Evolutionary conservation across 2,329 filamentous ascomycete species (phyloP).

Genomic region (Plectosphaerella sp.): DNA sequence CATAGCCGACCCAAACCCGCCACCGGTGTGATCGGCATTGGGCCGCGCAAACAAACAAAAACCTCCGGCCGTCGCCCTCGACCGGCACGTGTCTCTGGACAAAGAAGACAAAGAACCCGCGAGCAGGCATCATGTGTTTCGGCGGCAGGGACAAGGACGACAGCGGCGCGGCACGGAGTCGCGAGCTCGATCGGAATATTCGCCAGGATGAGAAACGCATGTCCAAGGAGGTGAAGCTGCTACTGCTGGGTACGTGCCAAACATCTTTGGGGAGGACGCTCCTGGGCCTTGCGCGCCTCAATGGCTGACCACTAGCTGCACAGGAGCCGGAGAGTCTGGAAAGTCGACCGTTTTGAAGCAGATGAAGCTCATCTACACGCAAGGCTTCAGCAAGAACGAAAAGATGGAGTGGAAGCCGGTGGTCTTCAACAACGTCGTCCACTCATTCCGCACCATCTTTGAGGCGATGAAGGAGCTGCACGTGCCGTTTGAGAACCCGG

Average conservation of each 20-base stretch:
- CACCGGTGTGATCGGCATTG: too few relatives aligned
- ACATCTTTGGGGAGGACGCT: not conserved
- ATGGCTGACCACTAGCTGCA: constrained; percentile 1
- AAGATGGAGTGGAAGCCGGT: constrained; percentile 92
- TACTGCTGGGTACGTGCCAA: constrained; percentile 71
- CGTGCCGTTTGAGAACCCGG: constrained; percentile 72
- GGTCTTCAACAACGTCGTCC: constrained; percentile 91
- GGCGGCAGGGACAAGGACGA: constrained; percentile 48
- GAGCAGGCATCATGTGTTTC: constrained; percentile 55
- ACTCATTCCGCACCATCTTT: constrained; percentile 85
- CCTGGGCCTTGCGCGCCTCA: not conserved
- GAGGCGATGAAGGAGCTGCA: constrained; percentile 86
- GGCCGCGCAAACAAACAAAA: not conserved
- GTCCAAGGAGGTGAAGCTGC: constrained; percentile 85
- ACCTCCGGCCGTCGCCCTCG: not conserved
- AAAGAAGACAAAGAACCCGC: too few relatives aligned
- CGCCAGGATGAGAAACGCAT: constrained; percentile 84
- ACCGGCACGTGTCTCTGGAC: too few relatives aligned
- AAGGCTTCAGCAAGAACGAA: constrained; percentile 85
- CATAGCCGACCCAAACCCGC: too few relatives aligned
- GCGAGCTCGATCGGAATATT: constrained; percentile 82
- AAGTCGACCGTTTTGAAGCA: constrained; percentile 98
- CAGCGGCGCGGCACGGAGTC: constrained; percentile 50
- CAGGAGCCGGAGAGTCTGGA: constrained; percentile 85
- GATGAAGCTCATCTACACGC: constrained; percentile 96